A percentile compares a stretch with the other conserved stretches of the same genome.
These are phyloP conservation scores for Lepidium sativum DNA, from an alignment of 345 rosid genomes.

Conservation along the genomic window DNA sequence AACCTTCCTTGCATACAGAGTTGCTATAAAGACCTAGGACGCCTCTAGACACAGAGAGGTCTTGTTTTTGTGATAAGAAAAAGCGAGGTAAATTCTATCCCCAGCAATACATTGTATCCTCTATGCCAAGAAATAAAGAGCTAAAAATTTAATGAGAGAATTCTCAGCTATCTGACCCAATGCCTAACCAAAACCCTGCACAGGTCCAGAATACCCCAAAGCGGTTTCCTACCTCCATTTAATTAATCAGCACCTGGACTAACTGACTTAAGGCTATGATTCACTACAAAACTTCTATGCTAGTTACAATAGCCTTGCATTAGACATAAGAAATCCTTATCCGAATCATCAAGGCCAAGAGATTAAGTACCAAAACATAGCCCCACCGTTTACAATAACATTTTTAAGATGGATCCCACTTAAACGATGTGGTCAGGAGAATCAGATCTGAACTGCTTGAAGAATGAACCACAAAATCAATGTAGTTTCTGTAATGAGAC, in stretches of 20 bases:
- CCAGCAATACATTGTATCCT: neutral
- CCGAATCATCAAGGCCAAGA: neutral
- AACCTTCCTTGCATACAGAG: neutral
- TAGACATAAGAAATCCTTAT: neutral
- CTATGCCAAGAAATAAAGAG: neutral
- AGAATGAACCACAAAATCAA: constrained; percentile 6
- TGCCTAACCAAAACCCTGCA: neutral
- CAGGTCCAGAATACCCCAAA: neutral
- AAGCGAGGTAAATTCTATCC: neutral
- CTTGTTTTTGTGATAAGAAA: neutral
- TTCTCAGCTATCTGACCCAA: neutral
- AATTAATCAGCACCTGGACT: neutral
- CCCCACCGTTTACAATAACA: neutral
- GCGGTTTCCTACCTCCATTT: constrained; percentile 1
- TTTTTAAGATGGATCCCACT: constrained; percentile 18
- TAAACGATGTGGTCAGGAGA: neutral
- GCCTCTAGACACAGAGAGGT: neutral
- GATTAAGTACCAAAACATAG: neutral
- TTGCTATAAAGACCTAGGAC: constrained; percentile 5
- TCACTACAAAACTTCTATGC: neutral
- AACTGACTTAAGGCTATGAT: neutral
- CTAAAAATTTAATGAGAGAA: neutral
- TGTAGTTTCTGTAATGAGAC: constrained; percentile 6
- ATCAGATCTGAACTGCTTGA: neutral
- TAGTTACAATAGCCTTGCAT: constrained; percentile 3